Evolutionary conservation across 805 yeast species (phyloP).

Genomic region (Spathaspora sp.): DNA sequence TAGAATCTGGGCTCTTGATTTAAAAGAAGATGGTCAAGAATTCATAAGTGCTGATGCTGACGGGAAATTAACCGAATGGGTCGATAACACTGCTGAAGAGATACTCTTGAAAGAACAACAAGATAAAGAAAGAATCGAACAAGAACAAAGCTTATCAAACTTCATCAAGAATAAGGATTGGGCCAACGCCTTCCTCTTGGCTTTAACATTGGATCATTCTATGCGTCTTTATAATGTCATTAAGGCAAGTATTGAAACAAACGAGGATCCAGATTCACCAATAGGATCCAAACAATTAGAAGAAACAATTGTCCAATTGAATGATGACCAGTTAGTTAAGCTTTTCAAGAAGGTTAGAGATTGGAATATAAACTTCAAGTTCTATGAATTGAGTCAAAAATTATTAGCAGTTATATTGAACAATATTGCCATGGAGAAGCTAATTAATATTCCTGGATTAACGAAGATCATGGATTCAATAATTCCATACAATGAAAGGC

Average conservation of each 20-base stretch:
- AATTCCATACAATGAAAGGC: constrained; percentile 86
- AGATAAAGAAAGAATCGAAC: constrained; percentile 62
- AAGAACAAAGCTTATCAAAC: constrained; percentile 84
- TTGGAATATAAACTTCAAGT: constrained; percentile 90
- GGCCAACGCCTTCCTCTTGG: constrained; percentile 83
- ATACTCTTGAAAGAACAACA: constrained; percentile 48
- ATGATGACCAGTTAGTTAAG: constrained; percentile 53
- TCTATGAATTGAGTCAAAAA: constrained; percentile 77
- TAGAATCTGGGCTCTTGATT: constrained; percentile 87
- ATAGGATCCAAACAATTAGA: constrained; percentile 64
- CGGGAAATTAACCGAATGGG: constrained; percentile 87
- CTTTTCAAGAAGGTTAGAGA: constrained; percentile 79
- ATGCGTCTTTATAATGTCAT: constrained; percentile 80
- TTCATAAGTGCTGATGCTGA: constrained; percentile 92
- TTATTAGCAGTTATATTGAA: constrained; percentile 63
- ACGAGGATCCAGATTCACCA: constrained; percentile 45
- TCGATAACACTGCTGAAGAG: constrained; percentile 78
- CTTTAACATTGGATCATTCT: constrained; percentile 85
- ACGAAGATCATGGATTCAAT: constrained; percentile 68
- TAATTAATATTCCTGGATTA: constrained; percentile 66
- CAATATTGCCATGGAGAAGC: constrained; percentile 48
- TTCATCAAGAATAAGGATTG: constrained; percentile 71
- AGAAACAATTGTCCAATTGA: constrained; percentile 52
- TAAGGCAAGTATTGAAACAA: constrained; percentile 52
- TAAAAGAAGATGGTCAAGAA: constrained; percentile 60